These are phyloP conservation scores for Aquilaria agallochum DNA, from an alignment of 441 rosid genomes.

Conservation along the genomic window DNA sequence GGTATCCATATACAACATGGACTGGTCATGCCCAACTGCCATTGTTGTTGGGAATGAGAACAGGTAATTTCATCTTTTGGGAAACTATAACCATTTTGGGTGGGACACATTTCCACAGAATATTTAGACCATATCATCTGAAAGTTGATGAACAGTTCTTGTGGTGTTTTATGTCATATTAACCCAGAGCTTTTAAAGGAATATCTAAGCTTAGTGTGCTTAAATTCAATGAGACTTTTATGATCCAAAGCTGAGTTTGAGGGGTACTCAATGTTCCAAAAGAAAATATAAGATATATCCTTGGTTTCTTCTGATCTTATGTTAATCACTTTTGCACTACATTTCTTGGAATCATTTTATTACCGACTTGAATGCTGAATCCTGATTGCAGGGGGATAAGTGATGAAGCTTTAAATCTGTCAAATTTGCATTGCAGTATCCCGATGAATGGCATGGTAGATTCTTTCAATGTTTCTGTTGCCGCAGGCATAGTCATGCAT, in stretches of 20 bases:
- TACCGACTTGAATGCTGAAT: background rate
- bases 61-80: constrained; percentile 34
- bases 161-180: too few species aligned
- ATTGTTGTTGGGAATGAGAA: constrained; percentile 93
- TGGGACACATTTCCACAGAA: too few species aligned
- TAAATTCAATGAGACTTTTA: too few species aligned
- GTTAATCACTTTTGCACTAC: too few species aligned
- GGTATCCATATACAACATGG: constrained; percentile 93
- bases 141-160: background rate
- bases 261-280: too few species aligned
- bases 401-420: constrained; percentile 66
- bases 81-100: background rate
- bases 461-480: constrained; percentile 96
- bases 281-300: too few species aligned
- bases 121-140: background rate
- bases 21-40: constrained; percentile 92
- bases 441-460: constrained; percentile 99
- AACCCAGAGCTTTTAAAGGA: too few species aligned
- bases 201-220: too few species aligned
- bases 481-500: constrained; percentile 92
- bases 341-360: too few species aligned
- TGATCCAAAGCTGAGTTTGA: too few species aligned
- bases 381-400: constrained; percentile 71
- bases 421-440: constrained; percentile 82
- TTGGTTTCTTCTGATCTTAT: background rate